Conservation (phyloP, 352 stramenopile genomes). For the Saprolegnia diclina region DNA sequence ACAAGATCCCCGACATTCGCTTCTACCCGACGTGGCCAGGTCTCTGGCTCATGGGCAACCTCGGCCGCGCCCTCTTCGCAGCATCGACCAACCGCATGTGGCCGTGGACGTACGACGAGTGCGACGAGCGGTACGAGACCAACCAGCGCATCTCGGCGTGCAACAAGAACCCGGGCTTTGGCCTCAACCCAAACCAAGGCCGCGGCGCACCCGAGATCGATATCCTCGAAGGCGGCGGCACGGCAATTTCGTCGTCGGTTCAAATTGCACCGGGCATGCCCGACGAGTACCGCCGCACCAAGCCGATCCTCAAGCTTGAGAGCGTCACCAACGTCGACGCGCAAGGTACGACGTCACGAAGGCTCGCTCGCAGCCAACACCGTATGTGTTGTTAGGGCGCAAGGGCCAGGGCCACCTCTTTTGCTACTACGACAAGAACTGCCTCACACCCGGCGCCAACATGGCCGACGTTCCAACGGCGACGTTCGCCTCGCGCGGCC, state of each 20-base stretch:
- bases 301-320: constrained; percentile 24
- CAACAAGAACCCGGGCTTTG: constrained; percentile 84
- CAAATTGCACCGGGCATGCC: constrained; percentile 78
- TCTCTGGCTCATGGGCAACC: constrained; percentile 94
- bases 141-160: constrained; percentile 73
- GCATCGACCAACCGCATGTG: constrained; percentile 89
- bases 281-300: constrained; percentile 47
- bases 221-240: constrained; percentile 81
- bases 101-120: constrained; percentile 92
- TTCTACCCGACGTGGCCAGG: constrained; percentile 89
- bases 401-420: neutral
- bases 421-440: constrained; percentile 41
- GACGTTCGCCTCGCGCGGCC: constrained; percentile 31
- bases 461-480: constrained; percentile 34
- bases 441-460: constrained; percentile 42
- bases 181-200: constrained; percentile 78
- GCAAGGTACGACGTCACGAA: neutral
- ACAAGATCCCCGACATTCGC: constrained; percentile 33
- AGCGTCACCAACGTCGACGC: neutral
- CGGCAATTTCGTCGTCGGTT: constrained; percentile 78
- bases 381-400: constrained; percentile 1
- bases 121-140: constrained; percentile 37
- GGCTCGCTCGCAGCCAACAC: constrained; percentile 19
- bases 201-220: constrained; percentile 93
- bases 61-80: constrained; percentile 92